Percentiles rank a stretch among this genome's conserved stretches.
Evolutionary conservation across 1,139 yeast genomes (phyloP).

Genomic region (Candida buenavistaensis): DNA sequence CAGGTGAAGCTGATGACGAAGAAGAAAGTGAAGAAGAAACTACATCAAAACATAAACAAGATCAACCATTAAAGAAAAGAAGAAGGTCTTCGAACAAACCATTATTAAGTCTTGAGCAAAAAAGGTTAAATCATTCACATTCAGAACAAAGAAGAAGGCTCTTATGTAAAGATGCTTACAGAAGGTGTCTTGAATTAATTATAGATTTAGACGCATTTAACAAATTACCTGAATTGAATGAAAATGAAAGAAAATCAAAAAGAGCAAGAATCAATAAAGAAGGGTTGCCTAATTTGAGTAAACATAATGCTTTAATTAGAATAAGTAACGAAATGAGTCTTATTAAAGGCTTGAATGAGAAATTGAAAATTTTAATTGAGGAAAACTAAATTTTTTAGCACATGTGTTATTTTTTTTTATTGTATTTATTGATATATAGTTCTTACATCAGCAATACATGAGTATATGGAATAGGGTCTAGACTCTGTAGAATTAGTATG

Average conservation of each 20-base stretch:
- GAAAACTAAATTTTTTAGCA: no score
- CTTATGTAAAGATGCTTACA: constrained; percentile 65
- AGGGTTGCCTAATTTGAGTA: constrained; percentile 50
- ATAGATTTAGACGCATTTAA: constrained; percentile 44
- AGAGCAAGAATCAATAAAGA: constrained; percentile 45
- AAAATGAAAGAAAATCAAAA: constrained; percentile 34
- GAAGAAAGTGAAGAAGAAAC: constrained; percentile 16
- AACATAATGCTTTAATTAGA: constrained; percentile 45
- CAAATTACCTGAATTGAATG: constrained; percentile 25
- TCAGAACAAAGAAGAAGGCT: constrained; percentile 78
- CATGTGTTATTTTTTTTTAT: no score
- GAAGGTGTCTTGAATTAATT: constrained; percentile 44
- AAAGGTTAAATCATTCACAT: constrained; percentile 67
- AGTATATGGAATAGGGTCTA: no score
- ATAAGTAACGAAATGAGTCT: constrained; percentile 42
- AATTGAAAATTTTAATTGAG: constrained; percentile 23
- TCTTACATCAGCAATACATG: no score
- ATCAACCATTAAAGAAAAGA: constrained; percentile 23
- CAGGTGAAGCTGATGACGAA: constrained; percentile 14
- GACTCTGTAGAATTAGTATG: no score
- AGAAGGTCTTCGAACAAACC: constrained; percentile 42
- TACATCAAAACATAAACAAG: no score
- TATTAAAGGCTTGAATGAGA: constrained; percentile 36
- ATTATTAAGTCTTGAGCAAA: constrained; percentile 63
- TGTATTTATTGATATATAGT: no score